Evolutionary conservation across 495 filamentous ascomycete species (phyloP), one percentile per base, ranked within the genome.

Genomic region (Penicillium chermesinum): DNA sequence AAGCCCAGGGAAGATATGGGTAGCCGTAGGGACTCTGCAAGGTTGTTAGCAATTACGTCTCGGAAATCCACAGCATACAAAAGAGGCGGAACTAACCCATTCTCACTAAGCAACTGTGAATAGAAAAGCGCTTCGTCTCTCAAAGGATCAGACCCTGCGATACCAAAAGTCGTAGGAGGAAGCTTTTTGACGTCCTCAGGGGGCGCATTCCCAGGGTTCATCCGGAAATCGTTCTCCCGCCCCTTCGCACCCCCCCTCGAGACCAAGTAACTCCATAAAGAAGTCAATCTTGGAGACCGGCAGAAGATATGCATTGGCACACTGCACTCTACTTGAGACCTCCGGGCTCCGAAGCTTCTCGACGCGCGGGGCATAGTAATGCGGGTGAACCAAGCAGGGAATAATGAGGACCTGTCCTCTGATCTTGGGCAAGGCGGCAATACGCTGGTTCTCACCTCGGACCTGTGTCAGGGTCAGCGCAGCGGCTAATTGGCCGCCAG

Each of bases 91-190:
- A 22, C 74, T 61, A 58, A 77, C 75, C 72, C 70, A 54, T 66
- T 67, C 49, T 66, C 69, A 43, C 57, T 65, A 10, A 79, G 53
- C 45, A 71, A 55, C 59, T 68, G 62, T 15, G 64, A 71, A 53
- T 62, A 76, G 38, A 67, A 58, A 15, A 79, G 37, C 6, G 57
- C 73, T 58, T 78, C 71, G 49, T 76, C 73, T 7, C 75, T 58
- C 19, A 78, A 56, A 4, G 67, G 66, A 56, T 78, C 74, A 58
- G 61, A 56, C 0, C 75, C 77, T 0, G 69, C 60, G 44, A 78
- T 57, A 8, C 73, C 62, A 53, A 80, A 67, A 9, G 61, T 64
- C 8, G 74, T 65, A 2, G 64, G 65, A 17, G 74, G 74, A 44
- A 73, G 52, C 3, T 65, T 62, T 41, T 46, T 54, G 3, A 73